Base-by-base conservation (phyloP, 2,329 filamentous ascomycete species). In the Colletotrichum cordylinicola region DNA sequence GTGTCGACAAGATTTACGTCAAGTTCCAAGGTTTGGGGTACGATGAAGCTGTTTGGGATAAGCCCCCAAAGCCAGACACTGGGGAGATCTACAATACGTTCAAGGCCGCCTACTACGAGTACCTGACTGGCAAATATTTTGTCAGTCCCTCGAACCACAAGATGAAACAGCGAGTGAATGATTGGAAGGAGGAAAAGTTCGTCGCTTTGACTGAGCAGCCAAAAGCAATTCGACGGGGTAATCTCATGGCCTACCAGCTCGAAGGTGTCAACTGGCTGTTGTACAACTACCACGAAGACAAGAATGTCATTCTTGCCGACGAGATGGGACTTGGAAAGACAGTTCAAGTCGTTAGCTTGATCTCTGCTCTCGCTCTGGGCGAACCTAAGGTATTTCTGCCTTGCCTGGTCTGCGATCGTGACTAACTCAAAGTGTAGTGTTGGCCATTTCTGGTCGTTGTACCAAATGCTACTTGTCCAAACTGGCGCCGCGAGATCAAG, bases 251-350 rank as follows among this genome's bases (percentile, higher is more conserved):
- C 39, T 98, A 99, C 81, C 97, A 99, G 82, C 86, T 98, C 60
- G 95, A 98, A 75, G 97, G 97, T 24, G 88, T 98, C 67, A 98
- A 98, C 80, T 99, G 97, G 96, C 90, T 99, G 4, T 93, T 98
- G 75, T 96, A 94, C 83, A 97, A 97, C 82, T 98, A 95, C 88
- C 94, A 96, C 80, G 89, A 91, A 67, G 90, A 93, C 79, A 93
- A 94, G 81, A 98, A 97, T 80, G 94, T 96, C 33, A 96, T 98
- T 74, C 90, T 98, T 8, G 97, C 97, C 1, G 97, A 99, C 82
- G 97, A 99, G 82, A 99, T 99, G 97, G 97, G 97, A 55, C 91
- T 99, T 3, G 97, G 97, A 37, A 99, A 99, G 87, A 99, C 97
- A 0, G 95, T 99, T 37, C 97, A 99, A 82, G 93, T 98, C 68